Conservation (phyloP, 306 rosid genomes). For the Canavalia ensiformis region DNA sequence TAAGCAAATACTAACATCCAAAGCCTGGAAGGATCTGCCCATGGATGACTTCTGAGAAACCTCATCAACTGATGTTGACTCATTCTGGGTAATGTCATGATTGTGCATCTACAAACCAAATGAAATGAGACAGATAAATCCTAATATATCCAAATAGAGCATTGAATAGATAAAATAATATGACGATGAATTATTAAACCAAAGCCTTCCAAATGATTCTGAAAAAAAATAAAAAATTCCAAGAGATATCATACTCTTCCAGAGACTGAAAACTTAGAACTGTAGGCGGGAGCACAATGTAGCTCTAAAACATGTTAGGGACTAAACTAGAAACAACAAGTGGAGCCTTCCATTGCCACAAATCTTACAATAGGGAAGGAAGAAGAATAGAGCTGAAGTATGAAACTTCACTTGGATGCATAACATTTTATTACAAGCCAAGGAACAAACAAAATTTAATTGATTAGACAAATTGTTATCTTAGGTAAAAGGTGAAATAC, state of each 20-base stretch:
- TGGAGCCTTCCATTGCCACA: background rate
- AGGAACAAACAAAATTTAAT: background rate
- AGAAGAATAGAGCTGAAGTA: constrained; percentile 17
- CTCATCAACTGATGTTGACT: constrained; percentile 68
- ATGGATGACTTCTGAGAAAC: constrained; percentile 64
- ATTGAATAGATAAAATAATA: constrained; percentile 33
- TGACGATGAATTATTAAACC: constrained; percentile 18
- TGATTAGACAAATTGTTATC: background rate
- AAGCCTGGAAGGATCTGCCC: constrained; percentile 59
- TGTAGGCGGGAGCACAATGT: background rate
- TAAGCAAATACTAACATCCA: constrained; percentile 67
- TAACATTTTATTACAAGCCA: constrained; percentile 2
- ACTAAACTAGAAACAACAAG: constrained; percentile 16
- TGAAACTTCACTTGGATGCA: constrained; percentile 32
- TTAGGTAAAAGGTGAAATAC: constrained; percentile 1
- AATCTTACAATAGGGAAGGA: constrained; percentile 26
- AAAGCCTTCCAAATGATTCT: constrained; percentile 21
- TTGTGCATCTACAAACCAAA: constrained; percentile 58
- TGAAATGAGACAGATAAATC: constrained; percentile 42
- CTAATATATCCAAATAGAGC: constrained; percentile 31
- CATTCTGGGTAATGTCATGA: constrained; percentile 59
- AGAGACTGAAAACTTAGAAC: constrained; percentile 23
- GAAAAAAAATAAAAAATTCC: background rate
- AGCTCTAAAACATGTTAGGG: constrained; percentile 22
- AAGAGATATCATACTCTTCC: constrained; percentile 27